Evolutionary conservation across 2,329 filamentous ascomycete species (phyloP).

Genomic region (Elsinoe perseae): DNA sequence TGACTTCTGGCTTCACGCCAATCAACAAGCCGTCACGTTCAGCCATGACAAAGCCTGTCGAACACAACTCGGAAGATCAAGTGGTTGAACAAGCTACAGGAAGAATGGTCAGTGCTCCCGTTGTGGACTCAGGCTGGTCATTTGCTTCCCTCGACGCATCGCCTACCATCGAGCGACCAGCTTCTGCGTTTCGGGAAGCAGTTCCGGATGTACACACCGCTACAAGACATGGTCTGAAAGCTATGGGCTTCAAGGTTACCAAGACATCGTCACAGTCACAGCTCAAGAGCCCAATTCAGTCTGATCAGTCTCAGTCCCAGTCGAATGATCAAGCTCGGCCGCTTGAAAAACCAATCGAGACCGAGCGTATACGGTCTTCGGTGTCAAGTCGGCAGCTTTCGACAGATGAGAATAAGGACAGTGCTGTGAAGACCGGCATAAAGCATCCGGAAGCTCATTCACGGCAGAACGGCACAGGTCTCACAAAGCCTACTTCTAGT

Average conservation of each 20-base stretch:
- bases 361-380: background rate
- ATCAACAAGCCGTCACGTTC: background rate
- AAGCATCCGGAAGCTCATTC: background rate
- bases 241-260: slow-evolving; percentile 13
- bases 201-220: background rate
- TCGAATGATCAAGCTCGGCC: background rate
- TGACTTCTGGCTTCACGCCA: slow-evolving; percentile 12
- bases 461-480: background rate
- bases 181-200: background rate
- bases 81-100: background rate
- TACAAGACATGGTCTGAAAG: background rate
- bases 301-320: background rate
- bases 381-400: background rate
- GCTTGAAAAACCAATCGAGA: background rate
- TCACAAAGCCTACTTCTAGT: background rate
- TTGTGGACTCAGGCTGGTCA: background rate
- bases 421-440: background rate
- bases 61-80: background rate
- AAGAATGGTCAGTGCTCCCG: background rate
- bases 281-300: background rate
- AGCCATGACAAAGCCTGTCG: background rate
- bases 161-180: background rate
- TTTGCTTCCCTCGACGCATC: slow-evolving; percentile 8
- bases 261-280: slow-evolving; percentile 9
- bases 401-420: background rate